A percentile compares a stretch with the other conserved stretches of the same genome.
Evolutionary conservation across 305 asterid species (phyloP).

Genomic region (Solanum hybrid): DNA sequence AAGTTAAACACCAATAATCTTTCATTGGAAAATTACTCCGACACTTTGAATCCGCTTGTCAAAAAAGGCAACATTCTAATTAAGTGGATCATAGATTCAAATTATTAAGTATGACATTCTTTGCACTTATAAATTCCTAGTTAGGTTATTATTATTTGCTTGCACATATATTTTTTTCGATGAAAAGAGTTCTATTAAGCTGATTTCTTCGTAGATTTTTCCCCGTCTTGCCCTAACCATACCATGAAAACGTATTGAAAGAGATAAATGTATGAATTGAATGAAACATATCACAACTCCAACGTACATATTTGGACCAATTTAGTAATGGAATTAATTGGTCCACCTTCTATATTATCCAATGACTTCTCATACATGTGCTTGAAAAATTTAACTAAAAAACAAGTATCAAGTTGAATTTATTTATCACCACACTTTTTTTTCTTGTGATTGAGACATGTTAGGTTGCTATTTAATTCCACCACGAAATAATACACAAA

Average conservation of each 20-base stretch:
- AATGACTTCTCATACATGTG: not conserved
- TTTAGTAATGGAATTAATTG: not conserved
- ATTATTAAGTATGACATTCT: not conserved
- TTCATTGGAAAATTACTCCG: not conserved
- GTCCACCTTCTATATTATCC: not conserved
- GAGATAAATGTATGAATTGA: not conserved
- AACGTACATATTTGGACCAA: not conserved
- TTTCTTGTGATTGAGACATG: not conserved
- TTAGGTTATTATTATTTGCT: not conserved
- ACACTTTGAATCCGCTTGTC: rapidly evolving
- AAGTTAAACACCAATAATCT: not conserved
- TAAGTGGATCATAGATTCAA: not conserved
- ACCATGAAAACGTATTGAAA: not conserved
- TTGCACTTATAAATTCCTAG: not conserved
- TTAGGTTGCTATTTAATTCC: not conserved
- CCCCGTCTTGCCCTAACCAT: not conserved
- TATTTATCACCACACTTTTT: not conserved
- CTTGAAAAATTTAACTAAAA: not conserved
- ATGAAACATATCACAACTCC: not conserved
- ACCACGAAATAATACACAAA: not conserved
- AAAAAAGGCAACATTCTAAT: not conserved
- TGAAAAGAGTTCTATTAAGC: not conserved
- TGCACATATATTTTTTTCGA: not conserved
- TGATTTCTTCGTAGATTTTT: not conserved
- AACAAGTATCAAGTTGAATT: not conserved